Evolutionary conservation across 192 early-diverging fungal species (phyloP), one percentile per base, ranked within the genome.

Genomic region (Helicostylum pulchrum): DNA sequence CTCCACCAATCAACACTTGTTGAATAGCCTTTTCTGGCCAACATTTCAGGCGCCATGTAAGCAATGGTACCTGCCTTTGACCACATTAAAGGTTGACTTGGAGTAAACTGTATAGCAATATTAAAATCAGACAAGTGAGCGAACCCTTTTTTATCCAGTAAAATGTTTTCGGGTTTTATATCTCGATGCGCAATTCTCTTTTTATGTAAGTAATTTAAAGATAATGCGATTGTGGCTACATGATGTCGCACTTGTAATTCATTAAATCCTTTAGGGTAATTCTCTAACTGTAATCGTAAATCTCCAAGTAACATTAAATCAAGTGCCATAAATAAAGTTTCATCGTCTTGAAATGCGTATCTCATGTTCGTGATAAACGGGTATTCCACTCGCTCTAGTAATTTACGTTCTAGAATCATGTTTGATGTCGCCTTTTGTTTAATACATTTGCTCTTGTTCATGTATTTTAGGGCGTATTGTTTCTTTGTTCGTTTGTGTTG

Each of bases 121-220:
- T 98, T 98, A 67, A 98, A 98, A 75, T 98, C 96, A 19, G 93
- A 93, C 71, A 98, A 73, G 52, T 91, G 90, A 15, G 88, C 92
- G 71, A 97, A 92, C 6, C 96, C 96, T 44, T 77, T 77, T 47
- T 80, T 78, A 70, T 90, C 87, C 45, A 92, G 67, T 54, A 92
- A 76, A 3, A 92, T 82, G 66, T 98, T 97, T 66, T 98, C 95
- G 0, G 96, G 96, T 75, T 97, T 98, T 58, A 98, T 81, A 73
- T 98, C 96, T 53, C 94, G 76, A 78, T 98, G 96, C 12, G 93
- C 88, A 36, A 97, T 92, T 26, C 76, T 73, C 51, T 88, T 80
- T 23, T 78, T 75, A 66, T 97, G 95, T 42, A 98, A 71, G 71
- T 97, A 92, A 56, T 78, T 67, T 15, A 96, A 61, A 0, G 89